Evolutionary conservation across 345 rosid genomes (phyloP).

Genomic region (Populus deltoides): DNA sequence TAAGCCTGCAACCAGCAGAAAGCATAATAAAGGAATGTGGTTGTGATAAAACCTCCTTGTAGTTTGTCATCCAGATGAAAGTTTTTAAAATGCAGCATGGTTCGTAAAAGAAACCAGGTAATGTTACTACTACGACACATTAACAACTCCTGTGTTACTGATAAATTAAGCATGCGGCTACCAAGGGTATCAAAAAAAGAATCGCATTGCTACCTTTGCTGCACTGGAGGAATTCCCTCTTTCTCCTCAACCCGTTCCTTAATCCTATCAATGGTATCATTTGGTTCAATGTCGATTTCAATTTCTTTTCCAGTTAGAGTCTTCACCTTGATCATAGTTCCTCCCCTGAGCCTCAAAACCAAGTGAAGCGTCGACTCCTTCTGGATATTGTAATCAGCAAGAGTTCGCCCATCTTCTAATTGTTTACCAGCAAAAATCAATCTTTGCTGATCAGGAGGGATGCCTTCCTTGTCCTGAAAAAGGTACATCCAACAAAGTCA

Average conservation of each 20-base stretch:
- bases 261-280: constrained; percentile 86
- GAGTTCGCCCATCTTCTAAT: constrained; percentile 89
- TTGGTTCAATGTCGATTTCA: constrained; percentile 92
- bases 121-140: too few species aligned
- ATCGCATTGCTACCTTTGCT: constrained; percentile 63
- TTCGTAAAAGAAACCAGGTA: not conserved
- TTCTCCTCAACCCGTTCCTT: constrained; percentile 96
- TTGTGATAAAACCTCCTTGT: not conserved
- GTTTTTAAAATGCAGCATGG: not conserved
- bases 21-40: not conserved
- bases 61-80: not conserved
- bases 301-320: constrained; percentile 94
- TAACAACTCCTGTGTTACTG: not conserved
- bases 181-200: not conserved
- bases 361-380: constrained; percentile 94
- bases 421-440: constrained; percentile 94
- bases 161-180: not conserved
- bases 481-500: not conserved
- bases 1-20: constrained; percentile 39
- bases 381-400: constrained; percentile 86
- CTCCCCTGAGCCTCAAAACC: constrained; percentile 92
- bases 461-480: constrained; percentile 92
- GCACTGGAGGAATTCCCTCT: constrained; percentile 98
- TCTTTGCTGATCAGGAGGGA: constrained; percentile 92
- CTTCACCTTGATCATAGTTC: constrained; percentile 95